These are phyloP conservation scores for Boletus edulis DNA, from an alignment of 768 basidiomycete genomes.

Conservation along the genomic window DNA sequence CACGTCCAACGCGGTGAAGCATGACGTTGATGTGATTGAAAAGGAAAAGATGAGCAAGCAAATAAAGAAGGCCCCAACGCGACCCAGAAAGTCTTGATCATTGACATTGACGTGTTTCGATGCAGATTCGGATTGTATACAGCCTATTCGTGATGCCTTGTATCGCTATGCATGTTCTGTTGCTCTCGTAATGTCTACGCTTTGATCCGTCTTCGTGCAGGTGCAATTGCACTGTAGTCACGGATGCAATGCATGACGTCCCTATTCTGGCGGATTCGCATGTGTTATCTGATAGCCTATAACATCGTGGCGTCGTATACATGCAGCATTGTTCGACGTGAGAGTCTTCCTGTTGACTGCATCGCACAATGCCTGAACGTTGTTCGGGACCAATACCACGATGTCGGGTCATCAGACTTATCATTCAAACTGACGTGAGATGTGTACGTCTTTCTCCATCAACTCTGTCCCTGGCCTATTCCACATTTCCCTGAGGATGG, in stretches of 20 bases:
- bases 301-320: too few species aligned
- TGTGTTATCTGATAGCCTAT: too few species aligned
- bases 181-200: slow-evolving; percentile 7
- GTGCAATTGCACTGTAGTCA: not conserved
- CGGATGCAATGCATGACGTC: not conserved
- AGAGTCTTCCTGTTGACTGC: too few species aligned
- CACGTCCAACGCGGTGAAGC: not conserved
- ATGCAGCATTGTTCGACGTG: too few species aligned
- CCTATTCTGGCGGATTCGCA: too few species aligned
- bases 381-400: not conserved
- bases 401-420: not conserved
- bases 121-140: slow-evolving; percentile 5
- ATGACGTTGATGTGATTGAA: slow-evolving; percentile 3
- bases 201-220: slow-evolving; percentile 1
- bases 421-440: not conserved
- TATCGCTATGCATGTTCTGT: slow-evolving; percentile 14
- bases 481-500: not conserved
- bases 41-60: slow-evolving; percentile 34
- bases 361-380: too few species aligned
- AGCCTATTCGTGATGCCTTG: slow-evolving; percentile 8
- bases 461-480: not conserved
- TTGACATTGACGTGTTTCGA: not conserved
- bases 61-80: slow-evolving; percentile 19
- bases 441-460: not conserved
- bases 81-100: slow-evolving; percentile 27